Conservation (phyloP, 176 grass and related monocot genomes). For the Triticum timopheevii region DNA sequence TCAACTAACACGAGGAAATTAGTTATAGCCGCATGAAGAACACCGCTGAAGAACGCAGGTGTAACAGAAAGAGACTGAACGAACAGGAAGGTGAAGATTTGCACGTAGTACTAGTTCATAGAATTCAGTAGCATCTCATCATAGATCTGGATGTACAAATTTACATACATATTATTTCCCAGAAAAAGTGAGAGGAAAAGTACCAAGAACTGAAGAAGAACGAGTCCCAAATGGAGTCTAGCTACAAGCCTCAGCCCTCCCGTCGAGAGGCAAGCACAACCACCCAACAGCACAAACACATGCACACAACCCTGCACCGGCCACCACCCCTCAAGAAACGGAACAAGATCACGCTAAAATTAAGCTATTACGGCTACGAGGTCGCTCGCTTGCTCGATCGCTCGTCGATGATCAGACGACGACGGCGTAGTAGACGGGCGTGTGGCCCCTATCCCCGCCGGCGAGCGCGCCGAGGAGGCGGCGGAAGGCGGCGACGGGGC, state of each 20-base stretch:
- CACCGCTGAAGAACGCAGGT: not conserved
- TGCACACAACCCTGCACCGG: not conserved
- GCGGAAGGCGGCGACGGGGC: slow-evolving; percentile 65
- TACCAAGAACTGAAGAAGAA: not conserved
- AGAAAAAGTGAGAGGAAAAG: slow-evolving; percentile 2
- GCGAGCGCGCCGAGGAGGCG: slow-evolving; percentile 53
- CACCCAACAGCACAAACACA: not conserved
- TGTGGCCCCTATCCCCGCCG: not conserved
- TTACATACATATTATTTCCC: slow-evolving; percentile 43
- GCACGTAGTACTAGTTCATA: not conserved
- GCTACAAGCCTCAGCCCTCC: slow-evolving; percentile 13
- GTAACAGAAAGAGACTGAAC: too few relatives aligned
- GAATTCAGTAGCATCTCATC: slow-evolving; percentile 13
- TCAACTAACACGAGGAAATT: not conserved
- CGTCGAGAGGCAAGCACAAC: not conserved
- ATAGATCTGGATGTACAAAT: slow-evolving; percentile 45
- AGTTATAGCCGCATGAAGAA: not conserved
- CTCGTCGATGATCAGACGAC: slow-evolving; percentile 22
- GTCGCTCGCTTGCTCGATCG: too few relatives aligned
- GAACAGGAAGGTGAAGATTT: not conserved
- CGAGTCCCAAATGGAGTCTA: not conserved
- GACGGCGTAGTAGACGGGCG: slow-evolving; percentile 29
- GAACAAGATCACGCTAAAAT: not conserved
- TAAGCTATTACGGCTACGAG: not conserved
- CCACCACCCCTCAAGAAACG: too few relatives aligned